Base-by-base conservation (phyloP, 1,284 basidiomycete species). In the Papiliotrema flavescens region DNA sequence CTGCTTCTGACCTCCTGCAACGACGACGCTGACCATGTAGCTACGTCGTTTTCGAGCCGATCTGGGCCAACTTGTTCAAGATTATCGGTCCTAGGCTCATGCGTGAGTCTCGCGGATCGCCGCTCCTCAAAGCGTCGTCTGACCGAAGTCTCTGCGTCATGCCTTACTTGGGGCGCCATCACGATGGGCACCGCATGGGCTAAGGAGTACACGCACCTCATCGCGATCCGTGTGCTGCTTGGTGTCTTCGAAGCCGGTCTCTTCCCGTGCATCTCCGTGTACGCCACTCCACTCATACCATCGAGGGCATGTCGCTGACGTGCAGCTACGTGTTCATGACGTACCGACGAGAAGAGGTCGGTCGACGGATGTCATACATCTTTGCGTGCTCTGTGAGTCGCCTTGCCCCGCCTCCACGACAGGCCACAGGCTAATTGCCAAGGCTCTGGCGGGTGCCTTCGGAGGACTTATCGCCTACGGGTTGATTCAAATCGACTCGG, bases 21-120 rank as follows among this genome's bases (percentile, higher is more conserved):
- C n/a, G 26, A 26, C 28, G 37, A 19, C n/a, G 9, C 35, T n/a
- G 15, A 44, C 8, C 40, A 3, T 17, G 5, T 37, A 60, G 53
- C 19, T 67, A 68, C 46, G 64, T 68, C 28, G 61, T 64, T 17
- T 66, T 63, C 53, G 64, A 64, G 46, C 65, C 66, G 2, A 53
- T 66, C 1, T 67, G 62, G 53, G 59, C 66, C 26, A 60, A 63
- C 28, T 51, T 67, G 26, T 57, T 69, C 36, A 67, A 68, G 43
- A 59, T 67, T 8, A 48, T 71, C 17, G 53, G 55, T 2, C 67
- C 69, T 9, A 53, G 57, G 34, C 49, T 57, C 24, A 36, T 67
- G 14, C 47, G 65, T 65, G 35, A 52, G 65, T 56, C 17, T 17
- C 17, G 7, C 23, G 42, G 6, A 32, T 11, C 11, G 28, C 11